phyloP scores from a whole-genome alignment of 768 basidiomycete genomes.

The Lactarius sanguifluus region DNA sequence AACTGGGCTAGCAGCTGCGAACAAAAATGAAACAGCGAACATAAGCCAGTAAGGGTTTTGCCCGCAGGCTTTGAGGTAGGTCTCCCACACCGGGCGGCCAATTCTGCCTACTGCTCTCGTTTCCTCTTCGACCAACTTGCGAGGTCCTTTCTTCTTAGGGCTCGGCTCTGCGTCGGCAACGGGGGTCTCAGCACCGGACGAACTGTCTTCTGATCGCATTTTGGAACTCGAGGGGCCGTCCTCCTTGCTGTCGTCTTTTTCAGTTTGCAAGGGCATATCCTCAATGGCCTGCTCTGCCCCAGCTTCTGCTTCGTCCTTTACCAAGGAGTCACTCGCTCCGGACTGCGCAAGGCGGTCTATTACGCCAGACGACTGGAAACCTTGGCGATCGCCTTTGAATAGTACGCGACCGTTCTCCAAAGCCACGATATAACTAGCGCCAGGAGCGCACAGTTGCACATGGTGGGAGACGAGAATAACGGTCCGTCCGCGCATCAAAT shows the following conservation, averaged over 20 bases:
- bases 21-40: slow-evolving; percentile 38
- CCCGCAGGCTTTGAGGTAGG: slow-evolving; percentile 45
- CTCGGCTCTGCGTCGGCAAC: slow-evolving; percentile 34
- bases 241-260: slow-evolving; percentile 35
- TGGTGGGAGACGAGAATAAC: slow-evolving; percentile 92
- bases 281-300: slow-evolving; percentile 35
- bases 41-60: slow-evolving; percentile 41
- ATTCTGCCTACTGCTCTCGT: slow-evolving; percentile 51
- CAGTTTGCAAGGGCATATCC: slow-evolving; percentile 14
- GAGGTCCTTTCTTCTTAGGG: slow-evolving; percentile 55
- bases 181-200: slow-evolving; percentile 41
- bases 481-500: slow-evolving; percentile 75
- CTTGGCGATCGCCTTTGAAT: slow-evolving; percentile 65
- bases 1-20: slow-evolving; percentile 46
- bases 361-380: slow-evolving; percentile 66
- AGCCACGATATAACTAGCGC: slow-evolving; percentile 78
- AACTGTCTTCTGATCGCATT: slow-evolving; percentile 43
- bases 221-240: slow-evolving; percentile 32
- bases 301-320: slow-evolving; percentile 41
- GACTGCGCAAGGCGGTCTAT: slow-evolving; percentile 68
- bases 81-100: slow-evolving; percentile 45
- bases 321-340: slow-evolving; percentile 36
- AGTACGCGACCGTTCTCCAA: slow-evolving; percentile 79
- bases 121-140: slow-evolving; percentile 79
- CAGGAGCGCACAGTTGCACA: slow-evolving; percentile 81